A percentile compares a stretch with the other conserved stretches of the same genome.
These are phyloP conservation scores for sweet orange (Citrus sinensis) DNA, from an alignment of 345 rosid species.

Conservation along the genomic window DVS_A1.0 CM039162.1:25374001-25374500, in stretches of 20 bases:
- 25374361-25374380: constrained; percentile 12
- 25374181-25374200: constrained; percentile 48
- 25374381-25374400: constrained; percentile 38
- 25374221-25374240: constrained; percentile 46
- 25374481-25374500: constrained; percentile 74
- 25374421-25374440: constrained; percentile 84
- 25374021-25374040: background rate
- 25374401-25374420: constrained; percentile 41
- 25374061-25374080: background rate
- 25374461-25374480: constrained; percentile 91
- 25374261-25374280: constrained; percentile 57
- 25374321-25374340: constrained; percentile 7
- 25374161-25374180: constrained; percentile 65
- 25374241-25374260: constrained; percentile 82
- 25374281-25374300: constrained; percentile 78
- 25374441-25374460: constrained; percentile 92
- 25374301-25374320: constrained; percentile 51
- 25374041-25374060: background rate
- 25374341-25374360: background rate
- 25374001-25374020: background rate
- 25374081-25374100: background rate
- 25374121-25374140: constrained; percentile 1
- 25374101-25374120: background rate
- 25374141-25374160: constrained; percentile 70
- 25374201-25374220: constrained; percentile 53